Conservation (phyloP, 1,284 basidiomycete species). For the Cutaneotrichosporon arboriforme region DNA sequence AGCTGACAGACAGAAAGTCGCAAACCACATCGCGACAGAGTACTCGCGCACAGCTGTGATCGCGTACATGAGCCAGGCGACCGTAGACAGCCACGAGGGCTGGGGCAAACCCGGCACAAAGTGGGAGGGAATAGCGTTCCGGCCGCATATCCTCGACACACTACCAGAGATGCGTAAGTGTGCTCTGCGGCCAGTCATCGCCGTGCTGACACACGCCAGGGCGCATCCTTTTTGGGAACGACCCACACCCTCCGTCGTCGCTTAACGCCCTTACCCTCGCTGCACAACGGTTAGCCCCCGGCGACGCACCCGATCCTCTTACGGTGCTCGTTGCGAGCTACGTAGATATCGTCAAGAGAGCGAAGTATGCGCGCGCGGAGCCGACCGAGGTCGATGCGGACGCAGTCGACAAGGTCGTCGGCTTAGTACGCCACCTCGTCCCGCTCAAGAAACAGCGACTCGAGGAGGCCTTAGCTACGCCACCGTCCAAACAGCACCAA, state of each 20-base stretch:
- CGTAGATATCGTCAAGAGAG: conserved; percentile 69
- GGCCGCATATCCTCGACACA: conserved; percentile 35
- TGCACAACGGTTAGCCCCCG: conserved; percentile 46
- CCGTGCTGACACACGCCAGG: conserved; percentile 6
- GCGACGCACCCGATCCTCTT: conserved; percentile 16
- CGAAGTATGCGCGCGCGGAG: conserved; percentile 59
- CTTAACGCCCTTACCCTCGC: conserved; percentile 59
- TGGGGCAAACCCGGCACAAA: conserved; percentile 62
- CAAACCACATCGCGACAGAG: conserved; percentile 68
- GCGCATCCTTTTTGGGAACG: conserved; percentile 2
- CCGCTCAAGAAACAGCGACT: conserved; percentile 2
- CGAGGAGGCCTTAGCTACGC: conserved; percentile 6
- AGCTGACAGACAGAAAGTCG: conserved; percentile 55
- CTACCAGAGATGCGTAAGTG: conserved; percentile 34
- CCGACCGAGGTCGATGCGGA: conserved; percentile 66
- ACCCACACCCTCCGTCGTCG: conserved; percentile 56
- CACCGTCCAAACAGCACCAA: conserved; percentile 4
- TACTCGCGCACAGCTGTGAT: conserved; percentile 71
- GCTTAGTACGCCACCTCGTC: conserved; percentile 51
- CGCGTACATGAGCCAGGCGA: conserved; percentile 68
- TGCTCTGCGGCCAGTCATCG: not conserved
- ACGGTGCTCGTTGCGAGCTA: conserved; percentile 70
- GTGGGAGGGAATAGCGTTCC: conserved; percentile 42
- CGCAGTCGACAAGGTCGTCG: conserved; percentile 59
- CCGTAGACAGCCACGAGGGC: conserved; percentile 64